Base-by-base conservation (phyloP, 106 monocot genomes). In the Ottelia alismoides region DNA sequence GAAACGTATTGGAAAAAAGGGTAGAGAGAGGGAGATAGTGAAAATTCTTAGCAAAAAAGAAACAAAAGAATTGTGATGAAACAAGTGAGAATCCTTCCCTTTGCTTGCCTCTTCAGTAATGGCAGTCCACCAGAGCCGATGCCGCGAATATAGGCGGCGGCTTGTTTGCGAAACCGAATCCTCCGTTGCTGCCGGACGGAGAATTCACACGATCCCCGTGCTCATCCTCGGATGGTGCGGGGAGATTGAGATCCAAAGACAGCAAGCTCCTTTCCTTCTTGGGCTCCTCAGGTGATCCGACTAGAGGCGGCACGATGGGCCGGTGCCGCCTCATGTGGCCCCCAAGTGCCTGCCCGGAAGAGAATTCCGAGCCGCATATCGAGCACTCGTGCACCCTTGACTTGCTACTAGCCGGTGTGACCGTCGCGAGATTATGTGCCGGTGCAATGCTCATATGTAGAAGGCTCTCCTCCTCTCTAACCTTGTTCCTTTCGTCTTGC, bases 251-350 rank as follows among this genome's bases (percentile, higher is more conserved):
- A 44, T 74, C 73, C 66, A 74, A 50, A 2, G 66, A 61, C 1
- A 74, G 60, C 0, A 58, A 2, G 46, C 20, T 47, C 45, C 25
- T 48, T 26, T 62, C 44, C 51, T 53, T 55, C 56, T 49, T 62
- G 6, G 12, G 20, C 20, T 61, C 43, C 14, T 11, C 11, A 2
- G 29, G 1, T 22, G 31, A 51, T 28, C 29, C 17, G 1, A 25
- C 2, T 46, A 55, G 14, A 40, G 48, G 57, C 22, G 23, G 28
- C 21, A 60, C 47, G 12, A 22, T 22, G 66, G 58, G 25, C 71
- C 28, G n/a, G 64, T 78, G 77, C 25, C 77, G 62, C 54, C 77
- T 28, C 77, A 78, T 78, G 49, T 78, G 77, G 14, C 77, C 77
- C 1, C 77, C 77, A 10, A 78, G 53, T 0, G 77, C 77, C 40